Evolutionary conservation across 2,329 filamentous ascomycete genomes (phyloP), one percentile per base, ranked within the genome.

Genomic region (Hymenoscyphus linearis): DNA sequence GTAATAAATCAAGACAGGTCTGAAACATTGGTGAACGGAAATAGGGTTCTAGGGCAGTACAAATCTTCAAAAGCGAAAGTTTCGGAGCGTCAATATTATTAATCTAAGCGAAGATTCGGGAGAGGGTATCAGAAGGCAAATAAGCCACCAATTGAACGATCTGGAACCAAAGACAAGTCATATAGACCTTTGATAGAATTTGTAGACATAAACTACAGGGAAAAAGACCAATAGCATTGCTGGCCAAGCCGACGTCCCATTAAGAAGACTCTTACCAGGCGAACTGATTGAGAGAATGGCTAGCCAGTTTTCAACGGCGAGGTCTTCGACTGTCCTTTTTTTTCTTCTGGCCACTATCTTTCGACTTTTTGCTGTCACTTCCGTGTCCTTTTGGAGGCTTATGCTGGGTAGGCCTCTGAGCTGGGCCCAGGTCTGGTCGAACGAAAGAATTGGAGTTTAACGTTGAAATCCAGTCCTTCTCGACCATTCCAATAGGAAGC

Each of bases 401-500:
- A 12, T 61, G 31, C n/a, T 37, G 40, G 16, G 55, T 16, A 13
- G 59, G 58, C 37, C 60, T 60, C 40, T 63, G 44, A 40, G 58
- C 27, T 13, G 61, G 58, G 1, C 52, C 40, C 31, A 59, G 57
- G 16, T 37, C 55, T 34, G 61, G 58, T 27, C 50, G 56, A 16
- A 63, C 22, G 34, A 52, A 58, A 9, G 58, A 63, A 25, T 63
- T 63, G 18, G 55, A 55, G 27, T 37, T 58, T 13, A 63, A 53
- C 27, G 50, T 55, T 34, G 61, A 37, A 5, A 63, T 31, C 22
- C 55, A 60, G 18, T 66, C 25, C 22, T 56, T 62, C 22, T 65
- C 54, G n/a, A 67, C 62, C 34, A 50, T 59, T 12, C 70, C 70
- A 18, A 70, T 66, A 12, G 68, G 69, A 16, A 63, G 61, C 1